Percentiles rank a stretch among this genome's conserved stretches.
Evolutionary conservation across 257 asterid genomes (phyloP).

Genomic region (Knoxia roxburghii): DNA sequence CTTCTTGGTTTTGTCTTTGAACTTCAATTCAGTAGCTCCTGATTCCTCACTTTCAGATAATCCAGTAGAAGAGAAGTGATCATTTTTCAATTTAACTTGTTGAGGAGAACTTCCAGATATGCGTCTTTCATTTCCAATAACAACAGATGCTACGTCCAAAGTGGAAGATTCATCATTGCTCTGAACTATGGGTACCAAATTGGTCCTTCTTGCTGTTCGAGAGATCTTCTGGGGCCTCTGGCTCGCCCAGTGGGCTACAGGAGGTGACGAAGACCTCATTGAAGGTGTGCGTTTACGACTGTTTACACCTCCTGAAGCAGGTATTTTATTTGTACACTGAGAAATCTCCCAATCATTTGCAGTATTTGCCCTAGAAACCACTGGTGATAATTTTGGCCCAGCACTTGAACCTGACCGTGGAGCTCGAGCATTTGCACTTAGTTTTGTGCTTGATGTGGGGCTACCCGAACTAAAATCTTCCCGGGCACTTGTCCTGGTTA

Average conservation of each 20-base stretch:
- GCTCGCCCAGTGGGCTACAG: conserved; percentile 73
- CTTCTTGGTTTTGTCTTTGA: conserved; percentile 57
- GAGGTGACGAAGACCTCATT: conserved; percentile 72
- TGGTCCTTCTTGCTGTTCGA: conserved; percentile 78
- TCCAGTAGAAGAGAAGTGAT: conserved; percentile 54
- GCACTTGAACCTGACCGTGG: conserved; percentile 71
- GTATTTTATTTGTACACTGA: conserved; percentile 60
- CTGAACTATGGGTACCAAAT: conserved; percentile 57
- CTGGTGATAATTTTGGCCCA: conserved; percentile 63
- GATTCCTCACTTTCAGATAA: conserved; percentile 89
- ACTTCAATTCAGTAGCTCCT: conserved; percentile 65
- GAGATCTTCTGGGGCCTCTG: conserved; percentile 83
- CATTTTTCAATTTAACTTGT: conserved; percentile 61
- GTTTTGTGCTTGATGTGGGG: conserved; percentile 78
- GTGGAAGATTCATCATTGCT: conserved; percentile 51
- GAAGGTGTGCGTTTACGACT: conserved; percentile 76
- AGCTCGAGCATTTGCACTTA: conserved; percentile 61
- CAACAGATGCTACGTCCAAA: conserved; percentile 40
- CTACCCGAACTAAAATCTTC: conserved; percentile 78
- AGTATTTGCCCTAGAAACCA: conserved; percentile 45
- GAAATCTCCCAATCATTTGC: conserved; percentile 82
- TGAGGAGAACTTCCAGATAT: conserved; percentile 63
- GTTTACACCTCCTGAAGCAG: conserved; percentile 51
- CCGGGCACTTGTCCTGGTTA: conserved; percentile 56
- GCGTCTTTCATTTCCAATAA: conserved; percentile 48